Percentiles rank a stretch among this genome's conserved stretches.
These are phyloP conservation scores for Ceratobasidium sp. DNA, from an alignment of 1,284 basidiomycete genomes.

Conservation along the genomic window DNA sequence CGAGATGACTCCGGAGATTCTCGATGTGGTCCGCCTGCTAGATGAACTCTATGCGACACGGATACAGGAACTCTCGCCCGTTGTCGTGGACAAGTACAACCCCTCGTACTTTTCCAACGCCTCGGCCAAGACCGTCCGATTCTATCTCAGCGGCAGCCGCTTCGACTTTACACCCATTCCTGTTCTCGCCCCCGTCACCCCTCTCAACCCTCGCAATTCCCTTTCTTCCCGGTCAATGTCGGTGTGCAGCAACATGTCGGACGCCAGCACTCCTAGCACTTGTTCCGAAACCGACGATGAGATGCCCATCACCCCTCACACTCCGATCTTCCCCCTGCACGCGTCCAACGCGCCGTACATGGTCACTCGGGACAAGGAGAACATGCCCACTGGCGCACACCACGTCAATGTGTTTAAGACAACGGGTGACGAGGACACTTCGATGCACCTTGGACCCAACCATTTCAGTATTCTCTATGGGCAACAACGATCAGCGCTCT, in stretches of 20 bases:
- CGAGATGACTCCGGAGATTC: constrained; percentile 59
- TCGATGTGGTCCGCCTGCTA: constrained; percentile 71
- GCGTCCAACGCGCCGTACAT: constrained; percentile 63
- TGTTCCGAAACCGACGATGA: constrained; percentile 41
- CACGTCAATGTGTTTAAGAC: constrained; percentile 37
- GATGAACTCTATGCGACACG: constrained; percentile 85
- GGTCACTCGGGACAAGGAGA: constrained; percentile 73
- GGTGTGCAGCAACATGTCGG: constrained; percentile 38
- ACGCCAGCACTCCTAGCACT: constrained; percentile 38
- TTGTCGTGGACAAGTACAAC: constrained; percentile 96
- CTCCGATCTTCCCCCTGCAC: constrained; percentile 60
- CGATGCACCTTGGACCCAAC: constrained; percentile 35
- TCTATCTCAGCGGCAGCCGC: constrained; percentile 65
- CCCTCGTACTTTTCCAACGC: constrained; percentile 94
- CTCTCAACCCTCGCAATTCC: constrained; percentile 65
- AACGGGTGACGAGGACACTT: constrained; percentile 36
- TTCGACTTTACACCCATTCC: constrained; percentile 49
- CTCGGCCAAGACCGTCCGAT: constrained; percentile 89
- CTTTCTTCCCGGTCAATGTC: constrained; percentile 36
- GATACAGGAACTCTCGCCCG: constrained; percentile 89
- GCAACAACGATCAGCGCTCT: constrained; percentile 41
- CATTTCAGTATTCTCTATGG: constrained; percentile 39
- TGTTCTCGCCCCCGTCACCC: constrained; percentile 68
- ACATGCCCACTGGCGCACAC: constrained; percentile 58
- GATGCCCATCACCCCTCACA: constrained; percentile 76